These are phyloP conservation scores for Protomyces macrosporus DNA, from an alignment of 1,139 yeast genomes.

Conservation along the genomic window DNA sequence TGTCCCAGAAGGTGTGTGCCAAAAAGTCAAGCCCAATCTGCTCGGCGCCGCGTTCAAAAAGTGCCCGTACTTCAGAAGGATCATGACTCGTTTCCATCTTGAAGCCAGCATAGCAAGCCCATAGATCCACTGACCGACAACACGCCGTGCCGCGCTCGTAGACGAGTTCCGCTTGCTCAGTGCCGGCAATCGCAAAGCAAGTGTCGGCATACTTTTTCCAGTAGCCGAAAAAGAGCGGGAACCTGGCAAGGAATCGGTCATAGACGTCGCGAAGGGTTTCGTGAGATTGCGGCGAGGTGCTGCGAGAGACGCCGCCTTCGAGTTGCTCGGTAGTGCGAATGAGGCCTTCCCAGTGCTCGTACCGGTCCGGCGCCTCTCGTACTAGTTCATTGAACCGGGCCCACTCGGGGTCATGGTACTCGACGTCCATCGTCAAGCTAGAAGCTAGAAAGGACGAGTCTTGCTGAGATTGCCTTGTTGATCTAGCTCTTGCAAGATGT, in stretches of 20 bases:
- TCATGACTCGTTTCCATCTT: constrained; percentile 45
- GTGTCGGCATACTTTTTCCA: constrained; percentile 72
- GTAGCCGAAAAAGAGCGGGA: constrained; percentile 68
- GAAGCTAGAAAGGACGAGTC: no score
- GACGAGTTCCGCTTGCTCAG: constrained; percentile 47
- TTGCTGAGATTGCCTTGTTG: no score
- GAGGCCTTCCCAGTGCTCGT: constrained; percentile 48
- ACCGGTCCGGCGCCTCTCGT: constrained; percentile 18
- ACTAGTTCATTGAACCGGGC: constrained; percentile 19
- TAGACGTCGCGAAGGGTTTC: constrained; percentile 50
- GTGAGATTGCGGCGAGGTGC: constrained; percentile 44
- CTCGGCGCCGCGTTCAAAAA: constrained; percentile 59
- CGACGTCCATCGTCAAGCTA: constrained; percentile 8
- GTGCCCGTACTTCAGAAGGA: constrained; percentile 34
- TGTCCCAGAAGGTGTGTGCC: constrained; percentile 68
- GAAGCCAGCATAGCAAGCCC: constrained; percentile 64
- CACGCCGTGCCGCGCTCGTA: constrained; percentile 52
- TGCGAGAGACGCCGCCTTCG: constrained; percentile 46
- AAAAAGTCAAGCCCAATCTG: constrained; percentile 69
- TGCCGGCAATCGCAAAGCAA: constrained; percentile 58
- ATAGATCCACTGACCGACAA: constrained; percentile 61
- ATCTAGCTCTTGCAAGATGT: no score
- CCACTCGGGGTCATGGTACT: constrained; percentile 25
- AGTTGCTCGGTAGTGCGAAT: constrained; percentile 40
- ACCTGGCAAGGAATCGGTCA: constrained; percentile 53